Conservation (phyloP, 345 rosid genomes). For the Eucalyptus sp. region DNA sequence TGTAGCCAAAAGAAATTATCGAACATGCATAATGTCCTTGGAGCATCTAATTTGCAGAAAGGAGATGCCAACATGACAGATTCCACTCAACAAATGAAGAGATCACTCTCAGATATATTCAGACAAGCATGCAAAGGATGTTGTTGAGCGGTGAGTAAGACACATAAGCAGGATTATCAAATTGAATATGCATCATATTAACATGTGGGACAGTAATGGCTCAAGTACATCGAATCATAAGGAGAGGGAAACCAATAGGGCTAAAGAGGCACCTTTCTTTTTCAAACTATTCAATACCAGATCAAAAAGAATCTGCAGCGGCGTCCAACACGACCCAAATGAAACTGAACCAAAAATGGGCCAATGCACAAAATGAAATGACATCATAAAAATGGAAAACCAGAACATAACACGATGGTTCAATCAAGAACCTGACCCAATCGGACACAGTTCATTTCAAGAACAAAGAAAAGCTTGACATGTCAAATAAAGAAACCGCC, state of each 20-base stretch:
- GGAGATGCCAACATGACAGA: neutral
- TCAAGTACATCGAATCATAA: neutral
- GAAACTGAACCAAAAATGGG: neutral
- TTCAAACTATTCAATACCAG: neutral
- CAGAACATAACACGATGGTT: neutral
- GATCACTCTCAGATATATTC: neutral
- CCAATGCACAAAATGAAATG: neutral
- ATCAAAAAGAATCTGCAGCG: neutral
- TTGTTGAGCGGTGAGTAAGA: neutral
- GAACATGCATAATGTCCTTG: neutral
- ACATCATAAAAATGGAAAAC: neutral
- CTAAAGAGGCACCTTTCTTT: neutral
- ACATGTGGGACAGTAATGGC: neutral
- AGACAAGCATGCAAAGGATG: neutral
- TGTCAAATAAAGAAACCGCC: neutral
- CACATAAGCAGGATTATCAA: neutral
- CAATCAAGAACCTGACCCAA: neutral
- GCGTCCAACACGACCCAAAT: neutral
- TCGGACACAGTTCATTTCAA: neutral
- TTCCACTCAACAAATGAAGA: neutral
- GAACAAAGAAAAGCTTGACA: neutral
- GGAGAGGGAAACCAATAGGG: neutral
- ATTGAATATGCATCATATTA: neutral
- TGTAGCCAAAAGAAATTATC: neutral
- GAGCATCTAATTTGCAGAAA: neutral